These are phyloP conservation scores for Castanea crenata DNA, from an alignment of 306 rosid genomes.

Conservation along the genomic window DNA sequence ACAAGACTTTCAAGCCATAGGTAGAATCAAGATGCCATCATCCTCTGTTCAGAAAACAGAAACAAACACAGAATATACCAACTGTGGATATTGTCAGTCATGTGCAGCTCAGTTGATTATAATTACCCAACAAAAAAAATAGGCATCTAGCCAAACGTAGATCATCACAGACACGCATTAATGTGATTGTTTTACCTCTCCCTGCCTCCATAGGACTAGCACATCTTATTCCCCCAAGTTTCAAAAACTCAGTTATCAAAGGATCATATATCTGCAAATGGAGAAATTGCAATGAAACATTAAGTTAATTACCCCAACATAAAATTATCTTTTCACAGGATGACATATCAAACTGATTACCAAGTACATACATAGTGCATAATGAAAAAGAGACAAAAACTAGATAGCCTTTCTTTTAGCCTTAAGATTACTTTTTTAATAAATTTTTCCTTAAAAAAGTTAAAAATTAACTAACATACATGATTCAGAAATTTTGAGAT, in stretches of 20 bases:
- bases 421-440: no score
- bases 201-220: slow-evolving; percentile 64
- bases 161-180: background rate
- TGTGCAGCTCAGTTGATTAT: background rate
- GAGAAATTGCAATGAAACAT: slow-evolving; percentile 16
- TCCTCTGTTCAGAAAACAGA: background rate
- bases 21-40: background rate
- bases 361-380: background rate
- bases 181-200: slow-evolving; percentile 46
- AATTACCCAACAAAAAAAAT: slow-evolving; percentile 18
- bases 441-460: background rate
- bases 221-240: slow-evolving; percentile 73
- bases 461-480: background rate
- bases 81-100: background rate
- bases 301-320: slow-evolving; percentile 11
- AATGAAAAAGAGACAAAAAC: background rate
- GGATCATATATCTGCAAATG: slow-evolving; percentile 49
- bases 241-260: slow-evolving; percentile 39
- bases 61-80: background rate
- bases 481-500: background rate
- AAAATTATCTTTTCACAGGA: background rate
- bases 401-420: background rate
- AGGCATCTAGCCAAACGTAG: background rate
- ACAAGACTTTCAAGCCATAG: background rate
- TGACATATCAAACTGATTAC: background rate